phyloP scores from a whole-genome alignment of 164 flowering plant species.

The grape (Vitis vinifera) region ASM3070453v1 NC_081811.1:871001-871500 shows the following conservation, averaged over 20 bases:
- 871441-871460: neutral
- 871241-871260: too few relatives aligned
- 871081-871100: too few relatives aligned
- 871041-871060: too few relatives aligned
- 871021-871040: too few relatives aligned
- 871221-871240: neutral
- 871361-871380: neutral
- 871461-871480: neutral
- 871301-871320: neutral
- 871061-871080: too few relatives aligned
- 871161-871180: neutral
- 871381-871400: neutral
- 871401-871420: neutral
- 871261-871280: too few relatives aligned
- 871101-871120: too few relatives aligned
- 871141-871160: too few relatives aligned
- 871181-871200: neutral
- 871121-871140: too few relatives aligned
- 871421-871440: neutral
- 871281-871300: too few relatives aligned
- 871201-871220: neutral
- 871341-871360: neutral
- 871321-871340: neutral
- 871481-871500: neutral
- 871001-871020: too few relatives aligned